phyloP scores from a whole-genome alignment of 108 stramenopile species.

The Cyclotella baltica region DNA sequence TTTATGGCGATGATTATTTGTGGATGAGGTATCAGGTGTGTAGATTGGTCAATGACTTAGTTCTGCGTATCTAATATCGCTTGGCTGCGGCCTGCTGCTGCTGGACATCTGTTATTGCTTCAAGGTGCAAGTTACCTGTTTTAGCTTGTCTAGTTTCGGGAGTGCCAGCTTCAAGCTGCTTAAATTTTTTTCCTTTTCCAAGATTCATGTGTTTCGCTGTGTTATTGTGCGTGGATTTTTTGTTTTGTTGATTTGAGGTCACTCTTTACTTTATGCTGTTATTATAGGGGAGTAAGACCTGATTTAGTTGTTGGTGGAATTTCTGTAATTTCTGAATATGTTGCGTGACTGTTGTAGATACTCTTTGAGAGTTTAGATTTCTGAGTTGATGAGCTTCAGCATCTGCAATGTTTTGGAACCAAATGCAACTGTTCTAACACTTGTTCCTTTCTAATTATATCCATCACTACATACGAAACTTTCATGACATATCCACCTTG shows the following conservation, averaged over 20 bases:
- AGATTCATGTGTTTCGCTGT: no score
- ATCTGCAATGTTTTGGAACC: no score
- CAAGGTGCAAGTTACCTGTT: no score
- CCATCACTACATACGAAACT: background rate
- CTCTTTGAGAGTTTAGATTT: no score
- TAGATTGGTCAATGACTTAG: background rate
- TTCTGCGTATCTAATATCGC: background rate
- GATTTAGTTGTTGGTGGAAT: background rate
- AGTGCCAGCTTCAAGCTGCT: background rate
- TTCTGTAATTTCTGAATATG: background rate
- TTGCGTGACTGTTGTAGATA: no score
- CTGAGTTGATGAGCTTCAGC: no score
- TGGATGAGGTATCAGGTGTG: conserved; percentile 39
- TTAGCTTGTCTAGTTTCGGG: background rate
- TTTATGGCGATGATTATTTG: conserved; percentile 20
- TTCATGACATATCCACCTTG: background rate
- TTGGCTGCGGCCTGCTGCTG: no score
- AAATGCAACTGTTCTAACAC: no score
- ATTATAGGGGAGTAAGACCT: background rate
- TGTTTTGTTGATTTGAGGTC: background rate
- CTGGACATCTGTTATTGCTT: no score
- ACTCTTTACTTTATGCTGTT: background rate
- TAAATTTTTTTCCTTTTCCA: background rate
- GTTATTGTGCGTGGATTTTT: background rate
- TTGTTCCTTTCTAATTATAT: background rate